A percentile compares a stretch with the other conserved stretches of the same genome.
These are phyloP conservation scores for Capsicum chinense DNA, from an alignment of 257 asterid species.

Conservation along the genomic window DNA sequence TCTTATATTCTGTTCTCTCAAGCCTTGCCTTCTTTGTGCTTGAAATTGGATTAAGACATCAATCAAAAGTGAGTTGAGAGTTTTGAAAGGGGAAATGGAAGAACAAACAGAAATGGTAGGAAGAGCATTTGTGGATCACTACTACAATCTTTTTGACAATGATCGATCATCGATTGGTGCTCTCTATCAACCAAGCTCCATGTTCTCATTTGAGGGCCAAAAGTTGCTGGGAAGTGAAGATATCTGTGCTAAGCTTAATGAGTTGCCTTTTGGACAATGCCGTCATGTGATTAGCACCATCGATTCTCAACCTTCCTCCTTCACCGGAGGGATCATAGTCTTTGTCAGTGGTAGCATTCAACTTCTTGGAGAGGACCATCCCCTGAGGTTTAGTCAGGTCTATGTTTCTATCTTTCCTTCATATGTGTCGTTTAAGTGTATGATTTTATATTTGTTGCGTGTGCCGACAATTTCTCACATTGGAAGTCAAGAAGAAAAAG, in stretches of 20 bases:
- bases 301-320: constrained; percentile 57
- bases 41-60: neutral
- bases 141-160: constrained; percentile 51
- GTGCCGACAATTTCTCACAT: neutral
- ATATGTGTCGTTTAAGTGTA: neutral
- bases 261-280: constrained; percentile 61
- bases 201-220: constrained; percentile 66
- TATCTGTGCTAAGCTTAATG: constrained; percentile 49
- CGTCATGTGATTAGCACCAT: constrained; percentile 56
- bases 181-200: constrained; percentile 54
- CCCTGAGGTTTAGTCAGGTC: constrained; percentile 71
- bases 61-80: neutral
- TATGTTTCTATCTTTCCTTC: neutral
- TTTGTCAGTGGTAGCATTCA: constrained; percentile 67
- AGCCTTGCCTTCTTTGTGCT: neutral
- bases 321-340: constrained; percentile 52
- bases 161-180: constrained; percentile 43
- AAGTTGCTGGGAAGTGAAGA: constrained; percentile 46
- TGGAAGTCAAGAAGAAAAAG: neutral
- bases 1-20: constrained; percentile 17
- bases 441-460: neutral
- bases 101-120: constrained; percentile 51
- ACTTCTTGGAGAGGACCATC: constrained; percentile 55
- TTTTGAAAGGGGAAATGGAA: constrained; percentile 43
- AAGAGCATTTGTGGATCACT: constrained; percentile 58